These are phyloP conservation scores for Alopecurus myosuroides DNA, from an alignment of 176 grass and related monocot species.

Conservation along the genomic window DNA sequence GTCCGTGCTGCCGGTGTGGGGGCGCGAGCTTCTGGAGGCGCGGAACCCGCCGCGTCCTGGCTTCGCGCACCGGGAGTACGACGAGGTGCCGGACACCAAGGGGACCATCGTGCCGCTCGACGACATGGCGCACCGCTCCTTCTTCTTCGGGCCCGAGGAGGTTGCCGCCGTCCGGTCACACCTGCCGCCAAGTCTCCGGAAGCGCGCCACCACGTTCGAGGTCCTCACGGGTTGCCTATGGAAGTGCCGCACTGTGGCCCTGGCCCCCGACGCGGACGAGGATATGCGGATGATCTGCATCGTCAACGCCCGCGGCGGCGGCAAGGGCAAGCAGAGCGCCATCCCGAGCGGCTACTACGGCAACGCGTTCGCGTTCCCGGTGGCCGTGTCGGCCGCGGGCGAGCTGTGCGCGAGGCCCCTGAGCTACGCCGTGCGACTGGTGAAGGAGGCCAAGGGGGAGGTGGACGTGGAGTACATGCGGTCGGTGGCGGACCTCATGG, in stretches of 20 bases:
- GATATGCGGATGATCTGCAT: conserved; percentile 78
- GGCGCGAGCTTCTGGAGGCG: conserved; percentile 44
- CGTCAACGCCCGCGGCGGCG: conserved; percentile 54
- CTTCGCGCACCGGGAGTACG: conserved; percentile 71
- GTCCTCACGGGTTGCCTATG: conserved; percentile 70
- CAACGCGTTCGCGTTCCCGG: conserved; percentile 75
- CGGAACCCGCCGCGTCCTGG: conserved; percentile 39
- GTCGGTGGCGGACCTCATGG: conserved; percentile 69
- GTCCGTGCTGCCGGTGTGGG: conserved; percentile 53
- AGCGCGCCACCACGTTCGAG: conserved; percentile 71
- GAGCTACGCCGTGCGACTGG: conserved; percentile 50
- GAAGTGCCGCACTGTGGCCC: conserved; percentile 66
- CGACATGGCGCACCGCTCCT: conserved; percentile 70
- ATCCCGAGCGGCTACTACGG: conserved; percentile 78
- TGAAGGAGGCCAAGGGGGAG: conserved; percentile 64
- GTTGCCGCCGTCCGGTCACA: conserved; percentile 38
- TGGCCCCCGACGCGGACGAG: conserved; percentile 56
- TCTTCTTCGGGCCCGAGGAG: conserved; percentile 63
- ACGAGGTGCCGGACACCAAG: conserved; percentile 68
- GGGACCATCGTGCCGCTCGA: conserved; percentile 71
- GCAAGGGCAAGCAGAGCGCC: background rate
- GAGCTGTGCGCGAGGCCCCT: conserved; percentile 46
- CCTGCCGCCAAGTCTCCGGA: conserved; percentile 23
- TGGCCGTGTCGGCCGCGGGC: conserved; percentile 43
- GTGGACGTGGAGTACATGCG: conserved; percentile 61